Conservation (phyloP, 768 basidiomycete species). For the Lentinus brumalis region DNA sequence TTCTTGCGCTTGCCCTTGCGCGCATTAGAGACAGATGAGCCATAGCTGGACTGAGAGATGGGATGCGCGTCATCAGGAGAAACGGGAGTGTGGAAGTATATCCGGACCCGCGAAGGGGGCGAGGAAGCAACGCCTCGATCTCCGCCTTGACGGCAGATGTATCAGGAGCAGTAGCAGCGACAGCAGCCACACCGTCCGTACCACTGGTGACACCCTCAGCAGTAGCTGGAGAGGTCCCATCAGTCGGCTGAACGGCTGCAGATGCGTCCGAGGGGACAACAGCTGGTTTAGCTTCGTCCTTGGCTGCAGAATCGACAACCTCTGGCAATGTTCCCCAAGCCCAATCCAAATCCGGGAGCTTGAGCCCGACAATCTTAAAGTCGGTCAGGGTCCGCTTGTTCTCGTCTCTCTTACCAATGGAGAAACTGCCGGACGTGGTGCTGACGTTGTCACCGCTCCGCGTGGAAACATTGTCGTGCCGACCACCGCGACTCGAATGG, state of each 20-base stretch:
- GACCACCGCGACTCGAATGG: constrained; percentile 38
- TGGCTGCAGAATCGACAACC: constrained; percentile 27
- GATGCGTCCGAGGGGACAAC: constrained; percentile 18
- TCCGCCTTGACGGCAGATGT: constrained; percentile 28
- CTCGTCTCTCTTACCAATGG: constrained; percentile 79
- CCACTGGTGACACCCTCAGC: constrained; percentile 18
- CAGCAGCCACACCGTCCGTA: constrained; percentile 16
- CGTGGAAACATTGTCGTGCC: constrained; percentile 36
- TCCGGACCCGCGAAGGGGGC: constrained; percentile 81
- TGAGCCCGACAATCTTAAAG: constrained; percentile 94
- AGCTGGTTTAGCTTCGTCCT: constrained; percentile 27
- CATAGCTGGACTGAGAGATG: constrained; percentile 57
- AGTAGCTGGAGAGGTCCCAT: constrained; percentile 15
- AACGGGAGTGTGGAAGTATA: constrained; percentile 91
- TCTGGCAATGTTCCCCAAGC: constrained; percentile 71
- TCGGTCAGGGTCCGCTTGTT: constrained; percentile 93
- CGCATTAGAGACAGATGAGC: constrained; percentile 50
- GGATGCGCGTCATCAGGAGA: constrained; percentile 79
- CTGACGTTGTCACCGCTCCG: constrained; percentile 51
- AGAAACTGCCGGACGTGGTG: constrained; percentile 21
- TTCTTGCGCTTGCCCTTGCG: constrained; percentile 89
- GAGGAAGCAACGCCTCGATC: constrained; percentile 29
- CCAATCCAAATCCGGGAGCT: constrained; percentile 84
- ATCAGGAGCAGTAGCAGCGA: constrained; percentile 10
- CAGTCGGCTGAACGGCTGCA: constrained; percentile 30